Conservation (phyloP, 176 grass and related monocot genomes). For the Carex kokanica region DNA sequence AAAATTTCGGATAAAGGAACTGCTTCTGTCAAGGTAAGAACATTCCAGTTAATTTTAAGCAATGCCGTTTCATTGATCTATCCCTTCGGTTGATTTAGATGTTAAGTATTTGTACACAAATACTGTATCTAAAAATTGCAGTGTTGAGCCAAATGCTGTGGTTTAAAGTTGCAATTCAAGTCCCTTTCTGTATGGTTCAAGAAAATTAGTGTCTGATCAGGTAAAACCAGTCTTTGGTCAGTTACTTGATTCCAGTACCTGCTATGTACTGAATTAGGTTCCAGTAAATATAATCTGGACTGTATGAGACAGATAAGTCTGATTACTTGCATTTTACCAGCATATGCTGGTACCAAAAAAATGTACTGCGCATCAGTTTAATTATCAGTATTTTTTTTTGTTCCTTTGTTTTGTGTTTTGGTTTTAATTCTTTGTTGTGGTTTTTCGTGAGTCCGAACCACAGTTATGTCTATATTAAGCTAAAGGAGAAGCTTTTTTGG, state of each 20-base stretch:
- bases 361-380: background rate
- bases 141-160: background rate
- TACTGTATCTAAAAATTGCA: background rate
- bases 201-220: background rate
- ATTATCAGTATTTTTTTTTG: background rate
- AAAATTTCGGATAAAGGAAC: constrained; percentile 59
- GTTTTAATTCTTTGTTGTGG: background rate
- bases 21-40: constrained; percentile 64
- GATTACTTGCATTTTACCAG: background rate
- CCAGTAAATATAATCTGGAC: background rate
- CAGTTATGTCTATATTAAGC: background rate
- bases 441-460: background rate
- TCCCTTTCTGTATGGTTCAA: background rate
- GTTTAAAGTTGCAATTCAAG: background rate
- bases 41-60: background rate
- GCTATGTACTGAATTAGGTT: background rate
- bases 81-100: background rate
- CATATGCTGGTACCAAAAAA: background rate
- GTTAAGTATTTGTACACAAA: background rate
- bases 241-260: background rate
- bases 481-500: background rate
- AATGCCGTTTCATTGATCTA: background rate
- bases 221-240: background rate
- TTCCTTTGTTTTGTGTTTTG: background rate
- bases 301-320: background rate